Percentiles rank a stretch among this genome's conserved stretches.
Conservation (phyloP, 345 rosid species). For the Streptanthus diversifolius region DNA sequence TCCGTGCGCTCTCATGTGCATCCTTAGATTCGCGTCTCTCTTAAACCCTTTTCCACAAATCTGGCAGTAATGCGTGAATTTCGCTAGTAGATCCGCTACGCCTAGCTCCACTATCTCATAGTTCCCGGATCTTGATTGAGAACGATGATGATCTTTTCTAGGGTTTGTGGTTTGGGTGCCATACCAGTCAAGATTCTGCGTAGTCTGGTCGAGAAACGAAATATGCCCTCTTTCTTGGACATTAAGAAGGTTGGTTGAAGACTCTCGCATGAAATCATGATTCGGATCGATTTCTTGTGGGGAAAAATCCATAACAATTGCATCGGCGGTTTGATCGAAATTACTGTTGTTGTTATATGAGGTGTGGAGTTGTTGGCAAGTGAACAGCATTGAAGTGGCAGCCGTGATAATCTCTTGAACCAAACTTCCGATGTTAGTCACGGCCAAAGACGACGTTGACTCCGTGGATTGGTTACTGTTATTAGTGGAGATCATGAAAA, state of each 20-base stretch:
- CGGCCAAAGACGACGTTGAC: conserved; percentile 48
- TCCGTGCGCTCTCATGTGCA: conserved; percentile 98
- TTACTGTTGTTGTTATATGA: conserved; percentile 20
- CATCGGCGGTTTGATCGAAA: conserved; percentile 2
- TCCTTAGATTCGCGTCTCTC: conserved; percentile 85
- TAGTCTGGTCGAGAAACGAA: conserved; percentile 21
- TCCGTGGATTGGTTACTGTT: conserved; percentile 33
- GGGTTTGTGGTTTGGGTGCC: conserved; percentile 19
- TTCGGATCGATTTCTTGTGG: conserved; percentile 2
- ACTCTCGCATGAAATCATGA: conserved; percentile 15
- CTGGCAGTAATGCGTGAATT: conserved; percentile 81
- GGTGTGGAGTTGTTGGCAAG: conserved; percentile 57
- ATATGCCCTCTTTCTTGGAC: conserved; percentile 35
- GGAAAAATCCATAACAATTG: conserved; percentile 22
- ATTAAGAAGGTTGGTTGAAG: neutral
- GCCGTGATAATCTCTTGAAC: conserved; percentile 61
- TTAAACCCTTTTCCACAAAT: conserved; percentile 89
- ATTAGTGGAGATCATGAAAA: conserved; percentile 40
- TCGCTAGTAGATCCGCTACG: conserved; percentile 62
- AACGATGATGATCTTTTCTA: conserved; percentile 12
- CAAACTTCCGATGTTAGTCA: conserved; percentile 43
- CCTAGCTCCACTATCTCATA: conserved; percentile 58
- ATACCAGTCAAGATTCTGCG: conserved; percentile 34
- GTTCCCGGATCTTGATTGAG: conserved; percentile 8
- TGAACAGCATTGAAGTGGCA: conserved; percentile 62